phyloP scores from a whole-genome alignment of 164 flowering plant genomes.

The Macadamia integrifolia region DNA sequence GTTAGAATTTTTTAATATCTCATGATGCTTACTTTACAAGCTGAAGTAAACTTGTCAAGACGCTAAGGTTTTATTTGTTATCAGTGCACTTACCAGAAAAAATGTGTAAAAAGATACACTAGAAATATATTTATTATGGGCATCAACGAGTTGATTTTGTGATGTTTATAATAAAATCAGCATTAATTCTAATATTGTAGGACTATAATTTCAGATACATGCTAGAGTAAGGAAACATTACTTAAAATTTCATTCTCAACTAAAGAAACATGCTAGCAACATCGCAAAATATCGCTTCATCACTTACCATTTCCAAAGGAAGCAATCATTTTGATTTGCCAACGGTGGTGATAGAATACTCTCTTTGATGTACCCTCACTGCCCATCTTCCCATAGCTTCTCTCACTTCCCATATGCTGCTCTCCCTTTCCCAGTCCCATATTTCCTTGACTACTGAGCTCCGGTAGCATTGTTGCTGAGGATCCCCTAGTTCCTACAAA shows the following conservation, averaged over 20 bases:
- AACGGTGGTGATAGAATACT: neutral
- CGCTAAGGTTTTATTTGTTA: too few species aligned
- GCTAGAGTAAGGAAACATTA: too few species aligned
- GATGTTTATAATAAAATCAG: too few species aligned
- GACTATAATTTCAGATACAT: too few species aligned
- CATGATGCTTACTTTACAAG: too few species aligned
- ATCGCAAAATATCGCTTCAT: neutral
- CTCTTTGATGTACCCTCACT: constrained; percentile 8
- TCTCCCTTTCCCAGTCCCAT: constrained; percentile 36
- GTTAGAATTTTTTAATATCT: too few species aligned
- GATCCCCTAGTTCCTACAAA: constrained; percentile 8
- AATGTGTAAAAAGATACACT: too few species aligned
- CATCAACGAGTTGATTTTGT: too few species aligned
- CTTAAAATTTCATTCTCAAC: neutral
- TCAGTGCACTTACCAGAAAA: too few species aligned
- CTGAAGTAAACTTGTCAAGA: too few species aligned
- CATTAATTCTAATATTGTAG: too few species aligned
- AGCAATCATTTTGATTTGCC: neutral
- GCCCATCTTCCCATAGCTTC: constrained; percentile 37
- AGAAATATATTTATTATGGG: too few species aligned
- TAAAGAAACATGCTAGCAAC: neutral
- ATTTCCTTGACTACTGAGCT: constrained; percentile 7
- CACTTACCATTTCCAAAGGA: neutral
- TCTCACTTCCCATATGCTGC: constrained; percentile 26
- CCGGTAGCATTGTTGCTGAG: constrained; percentile 4